Conservation (phyloP, 768 basidiomycete genomes). For the Tylopilus balloui region DNA sequence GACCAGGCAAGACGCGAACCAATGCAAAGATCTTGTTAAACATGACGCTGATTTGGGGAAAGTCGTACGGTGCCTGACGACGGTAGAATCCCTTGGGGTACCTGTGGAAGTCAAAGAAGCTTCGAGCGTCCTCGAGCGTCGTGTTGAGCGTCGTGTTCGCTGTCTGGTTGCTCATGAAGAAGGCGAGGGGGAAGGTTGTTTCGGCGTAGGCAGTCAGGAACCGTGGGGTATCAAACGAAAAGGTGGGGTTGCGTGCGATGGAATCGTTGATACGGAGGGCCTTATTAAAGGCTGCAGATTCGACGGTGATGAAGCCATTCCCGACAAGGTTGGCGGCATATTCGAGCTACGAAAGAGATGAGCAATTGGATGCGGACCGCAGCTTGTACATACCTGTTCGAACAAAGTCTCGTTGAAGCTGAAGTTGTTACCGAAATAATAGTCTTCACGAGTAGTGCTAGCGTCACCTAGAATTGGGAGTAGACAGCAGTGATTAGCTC, state of each 20-base stretch:
- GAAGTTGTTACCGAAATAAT: conserved; percentile 25
- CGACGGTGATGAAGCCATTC: conserved; percentile 16
- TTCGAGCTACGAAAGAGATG: conserved; percentile 9
- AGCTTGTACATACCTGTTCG: conserved; percentile 4
- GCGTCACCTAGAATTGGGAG: conserved; percentile 15
- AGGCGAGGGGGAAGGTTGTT: conserved; percentile 23
- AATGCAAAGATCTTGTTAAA: not conserved
- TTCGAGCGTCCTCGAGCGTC: conserved; percentile 16
- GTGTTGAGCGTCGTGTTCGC: conserved; percentile 12
- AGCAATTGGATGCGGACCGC: not conserved
- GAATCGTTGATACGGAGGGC: conserved; percentile 23
- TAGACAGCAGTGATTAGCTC: not conserved
- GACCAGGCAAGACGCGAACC: conserved; percentile 13
- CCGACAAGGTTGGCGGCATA: conserved; percentile 19
- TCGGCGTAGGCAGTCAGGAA: conserved; percentile 21
- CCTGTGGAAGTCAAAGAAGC: conserved; percentile 17
- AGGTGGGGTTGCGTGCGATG: conserved; percentile 23
- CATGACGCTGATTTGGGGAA: not conserved
- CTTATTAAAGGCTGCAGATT: conserved; percentile 22
- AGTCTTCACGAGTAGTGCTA: conserved; percentile 24
- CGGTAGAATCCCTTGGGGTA: conserved; percentile 20
- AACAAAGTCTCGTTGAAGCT: conserved; percentile 27
- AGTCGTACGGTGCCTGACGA: conserved; percentile 15
- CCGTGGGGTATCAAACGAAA: conserved; percentile 20
- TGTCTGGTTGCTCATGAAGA: conserved; percentile 24